Evolutionary conservation across 2,329 filamentous ascomycete species (phyloP), one percentile per base, ranked within the genome.

Genomic region (Pezicula radicicola): DNA sequence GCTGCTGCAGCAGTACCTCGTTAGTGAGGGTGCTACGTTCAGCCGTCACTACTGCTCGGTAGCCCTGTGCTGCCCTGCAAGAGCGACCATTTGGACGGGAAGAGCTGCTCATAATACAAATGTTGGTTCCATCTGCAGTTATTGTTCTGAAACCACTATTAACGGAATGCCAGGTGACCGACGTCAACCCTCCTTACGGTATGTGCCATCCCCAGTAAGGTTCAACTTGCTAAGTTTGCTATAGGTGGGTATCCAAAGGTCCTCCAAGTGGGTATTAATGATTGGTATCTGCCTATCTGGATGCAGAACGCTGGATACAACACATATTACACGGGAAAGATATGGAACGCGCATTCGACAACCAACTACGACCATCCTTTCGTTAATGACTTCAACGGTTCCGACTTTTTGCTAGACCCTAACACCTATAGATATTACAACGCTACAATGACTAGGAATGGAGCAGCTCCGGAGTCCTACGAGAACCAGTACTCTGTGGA

Each of bases 261-360:
- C 50, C 69, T 89, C 15, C 70, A 71, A 4, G 75, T 85, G 48
- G 85, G 85, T 0, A 75, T 82, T 53, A 88, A 89, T 52, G 77
- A 84, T 1, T 77, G 84, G 33, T 89, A 85, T 54, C 74, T 90
- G 0, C 87, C 86, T 0, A 65, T 89, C 0, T 90, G 87, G 85
- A 68, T 91, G n/a, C 83, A 88, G 57, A 66, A 78, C 3, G 80
- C 79, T 0, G 85, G 85, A 0, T 89, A 89, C 63, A 80, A 81
- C 57, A 89, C 86, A 0, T 89, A 87, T 61, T 90, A 89, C 60
- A 81, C 80, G 0, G 87, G 84, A 16, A 90, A 91, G 70, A 73
- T 3, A 78, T 85, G 87, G 69, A 90, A 90, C 57, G 73, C 76
- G 0, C 84, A 88, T 47, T 79, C 72, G 0, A 72, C 79, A 1